Conservation (phyloP, 2,329 filamentous ascomycete genomes). For the Podosphaera fusca region DNA sequence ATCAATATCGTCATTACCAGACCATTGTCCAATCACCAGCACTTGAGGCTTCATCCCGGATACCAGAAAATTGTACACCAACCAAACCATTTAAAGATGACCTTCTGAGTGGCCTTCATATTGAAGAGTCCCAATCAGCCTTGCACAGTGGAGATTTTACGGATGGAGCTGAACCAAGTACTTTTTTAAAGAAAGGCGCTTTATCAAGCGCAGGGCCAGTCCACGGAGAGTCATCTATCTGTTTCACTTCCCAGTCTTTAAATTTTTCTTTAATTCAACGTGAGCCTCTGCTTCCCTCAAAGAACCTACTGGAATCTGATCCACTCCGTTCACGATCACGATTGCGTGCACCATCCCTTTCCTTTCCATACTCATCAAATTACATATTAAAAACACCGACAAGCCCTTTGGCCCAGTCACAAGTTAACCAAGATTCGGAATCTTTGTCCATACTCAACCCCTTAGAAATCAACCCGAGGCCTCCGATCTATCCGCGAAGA, state of each 20-base stretch:
- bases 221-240: too few relatives aligned
- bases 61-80: too few relatives aligned
- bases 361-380: conserved; percentile 51
- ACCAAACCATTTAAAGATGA: too few relatives aligned
- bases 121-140: conserved; percentile 63
- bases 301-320: conserved; percentile 4
- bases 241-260: conserved; percentile 30
- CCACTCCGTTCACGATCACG: conserved; percentile 6
- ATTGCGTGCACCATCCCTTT: conserved; percentile 28
- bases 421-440: conserved; percentile 60
- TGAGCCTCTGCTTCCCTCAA: conserved; percentile 15
- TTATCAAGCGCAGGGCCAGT: too few relatives aligned
- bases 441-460: conserved; percentile 29
- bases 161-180: conserved; percentile 9
- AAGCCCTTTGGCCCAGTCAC: conserved; percentile 72
- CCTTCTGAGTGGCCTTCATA: conserved; percentile 29
- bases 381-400: conserved; percentile 77
- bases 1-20: too few relatives aligned
- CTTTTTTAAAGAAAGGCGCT: not conserved
- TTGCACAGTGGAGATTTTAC: conserved; percentile 47
- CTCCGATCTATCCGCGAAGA: conserved; percentile 26
- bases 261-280: conserved; percentile 25
- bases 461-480: conserved; percentile 22
- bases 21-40: too few relatives aligned
- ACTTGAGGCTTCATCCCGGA: too few relatives aligned